Conservation (phyloP, 306 rosid species). For the Dryas octopetala region DNA sequence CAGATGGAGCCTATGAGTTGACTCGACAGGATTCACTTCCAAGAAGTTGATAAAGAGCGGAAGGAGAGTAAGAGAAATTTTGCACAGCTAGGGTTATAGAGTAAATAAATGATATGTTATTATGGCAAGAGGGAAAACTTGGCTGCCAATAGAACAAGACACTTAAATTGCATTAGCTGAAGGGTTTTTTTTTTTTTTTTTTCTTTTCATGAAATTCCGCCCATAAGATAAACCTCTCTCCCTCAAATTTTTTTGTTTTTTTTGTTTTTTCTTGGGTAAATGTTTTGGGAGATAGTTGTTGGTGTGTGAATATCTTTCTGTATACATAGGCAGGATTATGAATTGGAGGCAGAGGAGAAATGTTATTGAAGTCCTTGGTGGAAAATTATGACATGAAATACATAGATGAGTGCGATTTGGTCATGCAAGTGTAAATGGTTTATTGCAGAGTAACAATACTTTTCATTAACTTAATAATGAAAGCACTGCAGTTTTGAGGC, state of each 20-base stretch:
- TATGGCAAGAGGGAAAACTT: neutral
- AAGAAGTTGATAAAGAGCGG: constrained; percentile 13
- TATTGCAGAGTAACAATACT: neutral
- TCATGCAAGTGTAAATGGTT: neutral
- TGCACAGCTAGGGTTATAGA: neutral
- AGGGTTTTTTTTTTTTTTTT: neutral
- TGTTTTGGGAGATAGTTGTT: neutral
- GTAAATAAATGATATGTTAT: neutral
- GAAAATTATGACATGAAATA: neutral
- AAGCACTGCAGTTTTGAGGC: neutral
- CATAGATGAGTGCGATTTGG: neutral
- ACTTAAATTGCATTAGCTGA: constrained; percentile 5
- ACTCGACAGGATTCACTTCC: constrained; percentile 48
- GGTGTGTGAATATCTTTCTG: neutral
- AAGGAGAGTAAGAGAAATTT: neutral
- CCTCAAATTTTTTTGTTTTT: neutral
- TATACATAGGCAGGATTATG: neutral
- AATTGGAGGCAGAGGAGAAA: neutral
- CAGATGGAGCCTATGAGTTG: constrained; percentile 39
- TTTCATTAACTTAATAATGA: neutral
- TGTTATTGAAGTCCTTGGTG: neutral
- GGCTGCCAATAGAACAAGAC: neutral
- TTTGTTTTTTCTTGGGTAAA: neutral
- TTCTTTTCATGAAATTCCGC: neutral
- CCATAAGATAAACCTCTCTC: too few relatives aligned